Percentiles rank a stretch among this genome's conserved stretches.
phyloP scores from a whole-genome alignment of 164 flowering plant genomes.

The Echeveria elegans region DNA sequence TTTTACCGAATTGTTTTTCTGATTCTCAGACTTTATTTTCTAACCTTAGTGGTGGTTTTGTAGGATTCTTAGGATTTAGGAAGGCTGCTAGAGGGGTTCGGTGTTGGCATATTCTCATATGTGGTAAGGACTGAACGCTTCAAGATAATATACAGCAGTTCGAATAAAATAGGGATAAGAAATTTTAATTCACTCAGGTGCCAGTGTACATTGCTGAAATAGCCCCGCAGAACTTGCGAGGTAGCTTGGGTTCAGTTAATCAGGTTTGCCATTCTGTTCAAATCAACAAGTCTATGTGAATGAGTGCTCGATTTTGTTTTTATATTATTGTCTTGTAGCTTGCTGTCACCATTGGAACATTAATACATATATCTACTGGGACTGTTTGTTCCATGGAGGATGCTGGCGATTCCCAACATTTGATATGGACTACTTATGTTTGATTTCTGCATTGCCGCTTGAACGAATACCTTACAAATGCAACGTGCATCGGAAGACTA shows the following conservation, averaged over 20 bases:
- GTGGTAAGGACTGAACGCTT: background rate
- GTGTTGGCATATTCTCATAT: constrained; percentile 34
- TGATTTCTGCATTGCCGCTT: too few relatives aligned
- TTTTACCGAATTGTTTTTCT: background rate
- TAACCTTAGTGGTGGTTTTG: background rate
- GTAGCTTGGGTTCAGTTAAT: background rate
- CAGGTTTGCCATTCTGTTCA: background rate
- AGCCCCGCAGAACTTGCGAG: background rate
- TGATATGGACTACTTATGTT: too few relatives aligned
- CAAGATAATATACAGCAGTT: too few relatives aligned
- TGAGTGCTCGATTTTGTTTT: background rate
- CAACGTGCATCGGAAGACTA: too few relatives aligned
- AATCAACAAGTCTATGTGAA: background rate
- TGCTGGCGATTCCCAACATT: background rate
- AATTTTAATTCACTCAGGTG: background rate
- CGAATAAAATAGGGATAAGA: too few relatives aligned
- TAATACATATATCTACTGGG: background rate
- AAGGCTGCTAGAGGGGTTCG: constrained; percentile 65
- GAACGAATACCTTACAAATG: too few relatives aligned
- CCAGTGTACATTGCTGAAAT: background rate
- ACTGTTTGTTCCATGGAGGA: background rate
- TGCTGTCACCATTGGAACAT: background rate
- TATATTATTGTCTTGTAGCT: background rate
- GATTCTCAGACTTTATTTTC: background rate
- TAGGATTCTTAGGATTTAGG: constrained; percentile 70